Evolutionary conservation across 2,329 filamentous ascomycete genomes (phyloP), one percentile per base, ranked within the genome.

Genomic region (Plenodomus tracheiphilus): DNA sequence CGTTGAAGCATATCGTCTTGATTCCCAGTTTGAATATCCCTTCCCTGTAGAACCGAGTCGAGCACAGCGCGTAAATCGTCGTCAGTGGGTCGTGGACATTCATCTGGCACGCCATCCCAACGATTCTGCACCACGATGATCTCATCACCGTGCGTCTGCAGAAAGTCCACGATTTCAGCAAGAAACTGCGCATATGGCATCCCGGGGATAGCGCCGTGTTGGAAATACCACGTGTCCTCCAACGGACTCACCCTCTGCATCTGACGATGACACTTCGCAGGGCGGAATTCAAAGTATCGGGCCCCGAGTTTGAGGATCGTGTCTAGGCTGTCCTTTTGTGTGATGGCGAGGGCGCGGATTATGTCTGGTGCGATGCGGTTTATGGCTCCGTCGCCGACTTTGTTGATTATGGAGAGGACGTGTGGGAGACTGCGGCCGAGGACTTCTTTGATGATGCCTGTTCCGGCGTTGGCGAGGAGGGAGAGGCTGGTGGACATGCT

Each of bases 241-340:
- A 76, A 65, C n/a, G 66, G 65, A 25, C 59, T 62, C 17, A 66
- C 57, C 4, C 52, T 56, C 35, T 74, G 67, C 47, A 81, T 64
- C 47, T 69, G 68, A 1, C 66, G 63, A 58, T 79, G 77, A 43
- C 78, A 74, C 48, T 77, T 74, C 0, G 78, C 78, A 0, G 79
- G 79, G 5, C 79, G 68, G 56, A 80, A 81, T 62, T 81, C 79
- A 44, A 81, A 81, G 64, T 81, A 81, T 3, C 79, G 60, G 0
- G 77, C 77, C 0, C 78, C 79, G 32, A 80, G 70, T 34, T 64
- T 64, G 41, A 81, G 70, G 39, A 81, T 76, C 6, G 69, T 68
- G 8, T 67, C 56, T 0, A 81, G 65, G 2, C 61, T 64, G 53
- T 81, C 77, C 53, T 81, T 81, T 42, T 81, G 79, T 7, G 78